Base-by-base conservation (phyloP, 2,329 filamentous ascomycete genomes). In the Alternaria triticimaculans region DNA sequence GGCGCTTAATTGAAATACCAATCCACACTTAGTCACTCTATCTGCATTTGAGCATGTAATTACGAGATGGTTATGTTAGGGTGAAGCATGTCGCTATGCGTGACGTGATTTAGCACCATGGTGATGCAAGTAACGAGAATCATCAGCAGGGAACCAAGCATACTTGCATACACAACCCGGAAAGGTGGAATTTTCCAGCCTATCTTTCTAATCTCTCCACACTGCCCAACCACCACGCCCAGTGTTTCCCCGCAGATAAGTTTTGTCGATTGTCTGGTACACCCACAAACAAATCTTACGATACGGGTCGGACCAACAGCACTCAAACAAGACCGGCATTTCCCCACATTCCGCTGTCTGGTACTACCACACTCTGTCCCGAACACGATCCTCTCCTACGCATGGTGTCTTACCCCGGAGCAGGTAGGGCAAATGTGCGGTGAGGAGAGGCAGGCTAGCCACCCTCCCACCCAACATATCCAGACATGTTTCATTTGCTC, bases 21-120 rank as follows among this genome's bases (percentile, higher is more conserved):
- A 63, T 72, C 60, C 68, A 70, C 60, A 67, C 50, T 67, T 63
- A 53, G 44, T 26, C 20, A 41, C 26, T 43, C 51, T 46, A 25
- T 53, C 43, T 20, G 20, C 20, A 15, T 30, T 30, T 15, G 23
- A 60, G 33, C 23, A 48, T 51, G 64, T 63, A 50, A 76, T 78
- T 79, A 78, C 74, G 77, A 76, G 67, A 76, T 70, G 62, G 59
- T 70, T 68, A 73, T 71, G 64, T 55, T 23, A 58, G 63, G 60
- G 44, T 41, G 30, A 63, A 62, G 45, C 23, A 48, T 37, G 59
- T 61, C 49, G 54, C 58, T 60, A 61, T 56, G 54, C 55, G 72
- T 79, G 76, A 79, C 75, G 76, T 79, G 76, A 76, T 80, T 66
- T 60, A 26, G 49, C 64, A 66, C 68, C 66, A 71, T 64, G 71